Evolutionary conservation across 2,329 filamentous ascomycete genomes (phyloP).

Genomic region (Alternaria sp.): DNA sequence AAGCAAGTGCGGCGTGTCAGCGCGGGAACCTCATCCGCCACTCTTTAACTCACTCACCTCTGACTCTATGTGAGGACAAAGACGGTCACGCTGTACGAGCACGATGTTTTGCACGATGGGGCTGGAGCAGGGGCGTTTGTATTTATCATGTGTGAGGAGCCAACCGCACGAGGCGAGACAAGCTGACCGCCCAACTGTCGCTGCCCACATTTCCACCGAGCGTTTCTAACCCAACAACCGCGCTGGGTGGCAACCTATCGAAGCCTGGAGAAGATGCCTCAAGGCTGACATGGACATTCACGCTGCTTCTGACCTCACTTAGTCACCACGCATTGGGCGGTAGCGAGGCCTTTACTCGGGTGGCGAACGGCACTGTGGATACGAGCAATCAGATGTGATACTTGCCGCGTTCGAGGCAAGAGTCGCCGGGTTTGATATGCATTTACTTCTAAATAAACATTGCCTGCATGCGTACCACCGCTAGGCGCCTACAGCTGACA

Average conservation of each 20-base stretch:
- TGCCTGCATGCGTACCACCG: conserved; percentile 26
- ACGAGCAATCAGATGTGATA: conserved; percentile 27
- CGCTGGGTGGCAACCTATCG: conserved; percentile 40
- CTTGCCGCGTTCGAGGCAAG: conserved; percentile 23
- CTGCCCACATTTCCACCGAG: conserved; percentile 40
- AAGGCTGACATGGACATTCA: conserved; percentile 36
- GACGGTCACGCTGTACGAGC: conserved; percentile 7
- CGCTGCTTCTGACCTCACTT: conserved; percentile 10
- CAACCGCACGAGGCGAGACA: conserved; percentile 28
- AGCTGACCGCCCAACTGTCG: conserved; percentile 21
- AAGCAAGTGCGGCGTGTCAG: conserved; percentile 46
- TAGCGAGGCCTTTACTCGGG: conserved; percentile 10
- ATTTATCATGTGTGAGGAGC: conserved; percentile 31
- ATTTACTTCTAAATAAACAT: conserved; percentile 22
- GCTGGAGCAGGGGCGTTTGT: conserved; percentile 22
- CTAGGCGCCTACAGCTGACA: conserved; percentile 11
- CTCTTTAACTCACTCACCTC: conserved; percentile 27
- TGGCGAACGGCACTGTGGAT: conserved; percentile 13
- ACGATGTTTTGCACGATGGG: conserved; percentile 10
- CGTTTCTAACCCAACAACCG: conserved; percentile 26
- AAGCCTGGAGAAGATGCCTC: conserved; percentile 31
- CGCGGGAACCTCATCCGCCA: conserved; percentile 37
- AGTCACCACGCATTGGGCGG: conserved; percentile 25
- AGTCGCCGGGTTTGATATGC: conserved; percentile 22
- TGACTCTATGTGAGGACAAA: conserved; percentile 8